Base-by-base conservation (phyloP, 495 filamentous ascomycete genomes). In the Lophiotrema nucula region DNA sequence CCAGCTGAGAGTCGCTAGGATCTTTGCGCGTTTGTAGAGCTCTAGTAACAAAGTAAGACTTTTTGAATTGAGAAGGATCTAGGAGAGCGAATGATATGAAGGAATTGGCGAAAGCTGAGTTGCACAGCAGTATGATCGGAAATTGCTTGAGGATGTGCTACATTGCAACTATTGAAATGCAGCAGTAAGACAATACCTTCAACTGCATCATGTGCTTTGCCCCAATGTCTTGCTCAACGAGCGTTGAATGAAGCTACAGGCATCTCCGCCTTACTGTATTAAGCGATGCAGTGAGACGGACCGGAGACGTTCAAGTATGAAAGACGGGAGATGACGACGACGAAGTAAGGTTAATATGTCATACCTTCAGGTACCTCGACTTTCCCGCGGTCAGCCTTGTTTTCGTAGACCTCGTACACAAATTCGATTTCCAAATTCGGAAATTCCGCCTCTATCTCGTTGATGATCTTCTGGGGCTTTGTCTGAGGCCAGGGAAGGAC, bases 1-100 rank as follows among this genome's bases (percentile, higher is more conserved):
- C 47, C 76, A 62, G 13, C 70, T 67, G 18, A 84, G 79, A 0
- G 87, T 88, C 37, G 82, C 70, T 11, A 90, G 74, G 21, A 90
- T 74, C 2, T 83, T 89, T n/a, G 78, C 81, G 42, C 82, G 74
- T 42, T 80, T 73, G 71, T 75, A 88, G 11, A 81, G 54, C 16
- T 83, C 81, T 68, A 18, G 44, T 10, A 16, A 28, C 11, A 21
- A 18, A 2, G 58, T 62, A 47, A 57, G 62, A 57, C 4, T 24
- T 4, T 4, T 3, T 23, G 22, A 39, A 21, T 50, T 48, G 26
- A 37, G 28, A 24, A 26, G 23, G n/a, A 41, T 15, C 31, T 35
- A 24, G 16, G 27, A 15, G 25, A 19, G 24, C 11, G 13, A 33
- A 45, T 35, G 31, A 15, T n/a, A n/a, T n/a, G n/a, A n/a, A n/a